Evolutionary conservation across 2,329 filamentous ascomycete genomes (phyloP), one percentile per base, ranked within the genome.

Genomic region (Trichoderma lentiforme): DNA sequence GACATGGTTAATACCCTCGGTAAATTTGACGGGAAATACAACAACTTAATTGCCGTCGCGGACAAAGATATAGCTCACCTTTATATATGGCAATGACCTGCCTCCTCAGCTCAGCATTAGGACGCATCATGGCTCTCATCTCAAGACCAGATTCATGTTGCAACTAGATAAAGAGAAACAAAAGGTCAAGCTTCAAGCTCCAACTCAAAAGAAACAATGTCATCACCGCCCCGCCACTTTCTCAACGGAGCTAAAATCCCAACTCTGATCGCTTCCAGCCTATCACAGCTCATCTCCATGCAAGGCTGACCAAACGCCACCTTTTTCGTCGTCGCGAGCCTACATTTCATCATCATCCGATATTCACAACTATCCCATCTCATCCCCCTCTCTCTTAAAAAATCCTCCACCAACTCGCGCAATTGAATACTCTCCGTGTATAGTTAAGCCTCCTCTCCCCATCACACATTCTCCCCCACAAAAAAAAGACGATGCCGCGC

Each of bases 41-140:
- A 11, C 53, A 8, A 8, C 11, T 11, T 9, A 26, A 12, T 5
- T 56, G n/a, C 5, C 6, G 32, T n/a, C 6, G 15, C 36, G 36
- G 7, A 0, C 2, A 2, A 39, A n/a, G 6, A 30, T 11, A 30
- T 32, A 18, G 21, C 66, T 51, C 32, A 93, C 94, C 93, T 90
- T 97, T 98, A 85, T 97, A 98, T 72, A 97, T 89, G 47, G 88
- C 87, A 74, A 97, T 92, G 60, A 97, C 95, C 79, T 96, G 89
- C 73, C 89, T 86, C 70, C 94, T 90, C 32, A 98, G 86, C 73
- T 88, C 83, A 3, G 84, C 82, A 75, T 88, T 91, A 0, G 82
- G 77, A 24, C 65, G 71, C 60, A 73, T 18, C 51, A 26, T 58
- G 34, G 4, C 18, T 21, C 3, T 1, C 2, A n/a, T 6, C 34